Base-by-base conservation (phyloP, 2,329 filamentous ascomycete species). In the Mycosphaerella arachidis region DNA sequence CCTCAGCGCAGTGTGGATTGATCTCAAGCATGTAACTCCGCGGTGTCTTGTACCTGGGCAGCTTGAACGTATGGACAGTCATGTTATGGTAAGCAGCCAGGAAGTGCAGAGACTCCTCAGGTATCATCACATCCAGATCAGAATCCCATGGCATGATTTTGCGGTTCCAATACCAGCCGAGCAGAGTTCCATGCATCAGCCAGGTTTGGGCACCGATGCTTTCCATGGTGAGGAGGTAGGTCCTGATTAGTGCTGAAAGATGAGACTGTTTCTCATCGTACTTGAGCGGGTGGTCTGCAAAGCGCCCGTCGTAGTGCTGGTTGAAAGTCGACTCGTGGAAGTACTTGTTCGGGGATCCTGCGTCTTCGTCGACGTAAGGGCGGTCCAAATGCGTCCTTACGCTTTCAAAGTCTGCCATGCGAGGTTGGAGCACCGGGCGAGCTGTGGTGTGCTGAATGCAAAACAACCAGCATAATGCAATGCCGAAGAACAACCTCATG, bases 91-190 rank as follows among this genome's bases (percentile, higher is more conserved):
- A 84, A 27, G 74, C 72, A 9, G 81, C 83, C 6, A 86, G 74
- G 69, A 82, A 82, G n/a, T 76, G 70, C 55, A 86, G 82, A 0
- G 81, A 81, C 12, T 72, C 67, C 67, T 84, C 81, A 6, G 81
- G 80, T 16, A 86, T 77, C 69, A 85, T 81, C 12, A 86, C 81
- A 63, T 86, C 84, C 53, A 86, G 68, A 65, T 86, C 84, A 12
- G 79, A 81, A 68, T 86, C 84, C 84, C 84, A 86, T 2, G 84
- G 84, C 72, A 86, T 78, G 66, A 85, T 80, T 68, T 79, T 79
- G 56, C 80, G 77, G 65, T 85, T 85, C 84, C 84, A 86, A 79
- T 81, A 86, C 84, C 84, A 86, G 37, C 83, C 82, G 16, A 86
- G 73, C 45, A 86, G 72, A 6, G 81, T 82, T 12, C 84, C 84